These are phyloP conservation scores for Quercus agrifolia DNA, from an alignment of 306 rosid species.

Conservation along the genomic window DNA sequence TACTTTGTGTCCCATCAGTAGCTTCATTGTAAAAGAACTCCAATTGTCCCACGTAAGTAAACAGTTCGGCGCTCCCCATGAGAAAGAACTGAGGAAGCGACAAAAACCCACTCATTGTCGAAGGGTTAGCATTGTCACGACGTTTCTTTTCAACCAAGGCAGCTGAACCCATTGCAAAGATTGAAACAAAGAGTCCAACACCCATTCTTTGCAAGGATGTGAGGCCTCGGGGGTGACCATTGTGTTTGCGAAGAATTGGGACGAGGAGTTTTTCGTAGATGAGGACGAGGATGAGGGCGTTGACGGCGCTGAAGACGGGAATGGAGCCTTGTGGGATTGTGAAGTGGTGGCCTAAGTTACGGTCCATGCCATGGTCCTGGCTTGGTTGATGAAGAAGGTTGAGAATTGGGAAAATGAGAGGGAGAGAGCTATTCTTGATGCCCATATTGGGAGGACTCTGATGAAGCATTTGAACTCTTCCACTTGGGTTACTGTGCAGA, in stretches of 20 bases:
- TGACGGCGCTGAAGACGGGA: conserved; percentile 39
- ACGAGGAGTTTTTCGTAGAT: conserved; percentile 48
- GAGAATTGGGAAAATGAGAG: conserved; percentile 50
- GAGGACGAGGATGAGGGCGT: conserved; percentile 48
- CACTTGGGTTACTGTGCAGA: conserved; percentile 62
- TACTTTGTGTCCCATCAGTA: conserved; percentile 58
- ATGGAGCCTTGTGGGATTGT: conserved; percentile 52
- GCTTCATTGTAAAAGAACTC: conserved; percentile 71
- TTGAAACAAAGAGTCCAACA: conserved; percentile 45
- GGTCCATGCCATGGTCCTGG: conserved; percentile 33
- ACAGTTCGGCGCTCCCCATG: conserved; percentile 56
- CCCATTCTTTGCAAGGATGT: conserved; percentile 64
- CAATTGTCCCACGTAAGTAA: conserved; percentile 62
- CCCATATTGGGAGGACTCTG: conserved; percentile 50
- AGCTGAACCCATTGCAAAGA: conserved; percentile 43
- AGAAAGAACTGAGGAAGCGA: conserved; percentile 58
- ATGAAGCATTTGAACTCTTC: conserved; percentile 53
- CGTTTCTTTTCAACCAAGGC: conserved; percentile 47
- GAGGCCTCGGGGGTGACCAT: conserved; percentile 60
- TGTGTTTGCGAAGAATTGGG: conserved; percentile 39
- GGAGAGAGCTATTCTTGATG: conserved; percentile 47
- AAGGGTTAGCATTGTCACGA: conserved; percentile 12
- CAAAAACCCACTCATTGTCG: conserved; percentile 54
- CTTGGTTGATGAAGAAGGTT: conserved; percentile 62
- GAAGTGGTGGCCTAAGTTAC: conserved; percentile 32